These are phyloP conservation scores for Solanum pinnatisectum DNA, from an alignment of 257 asterid genomes.

Conservation along the genomic window DNA sequence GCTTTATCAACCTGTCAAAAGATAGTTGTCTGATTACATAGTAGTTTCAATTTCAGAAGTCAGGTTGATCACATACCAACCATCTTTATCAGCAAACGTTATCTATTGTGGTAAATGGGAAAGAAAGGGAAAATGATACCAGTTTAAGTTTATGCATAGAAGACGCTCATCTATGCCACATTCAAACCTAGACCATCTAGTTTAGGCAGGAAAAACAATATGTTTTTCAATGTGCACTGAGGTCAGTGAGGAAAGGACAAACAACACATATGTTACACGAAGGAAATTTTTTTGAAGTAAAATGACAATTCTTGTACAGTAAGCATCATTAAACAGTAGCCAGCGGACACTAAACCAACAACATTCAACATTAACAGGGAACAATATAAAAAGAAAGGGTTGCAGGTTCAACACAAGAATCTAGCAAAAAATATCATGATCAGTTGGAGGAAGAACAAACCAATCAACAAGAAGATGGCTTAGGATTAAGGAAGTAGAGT, in stretches of 20 bases:
- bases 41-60: not conserved
- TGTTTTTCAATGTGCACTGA: not conserved
- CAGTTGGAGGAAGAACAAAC: not conserved
- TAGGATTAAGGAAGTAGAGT: not conserved
- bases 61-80: not conserved
- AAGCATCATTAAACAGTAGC: not conserved
- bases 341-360: not conserved
- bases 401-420: not conserved
- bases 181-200: not conserved
- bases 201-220: not conserved
- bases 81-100: not conserved
- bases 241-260: not conserved
- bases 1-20: conserved; percentile 75
- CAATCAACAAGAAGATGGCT: not conserved
- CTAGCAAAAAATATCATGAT: not conserved
- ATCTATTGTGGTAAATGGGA: not conserved
- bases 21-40: conserved; percentile 1
- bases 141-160: not conserved
- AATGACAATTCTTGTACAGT: not conserved
- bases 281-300: not conserved
- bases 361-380: not conserved
- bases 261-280: not conserved
- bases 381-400: not conserved
- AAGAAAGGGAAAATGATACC: not conserved
- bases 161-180: not conserved